Percentiles rank a stretch among this genome's conserved stretches.
phyloP scores from a whole-genome alignment of 1,139 yeast species.

The Pichia sp. region DNA sequence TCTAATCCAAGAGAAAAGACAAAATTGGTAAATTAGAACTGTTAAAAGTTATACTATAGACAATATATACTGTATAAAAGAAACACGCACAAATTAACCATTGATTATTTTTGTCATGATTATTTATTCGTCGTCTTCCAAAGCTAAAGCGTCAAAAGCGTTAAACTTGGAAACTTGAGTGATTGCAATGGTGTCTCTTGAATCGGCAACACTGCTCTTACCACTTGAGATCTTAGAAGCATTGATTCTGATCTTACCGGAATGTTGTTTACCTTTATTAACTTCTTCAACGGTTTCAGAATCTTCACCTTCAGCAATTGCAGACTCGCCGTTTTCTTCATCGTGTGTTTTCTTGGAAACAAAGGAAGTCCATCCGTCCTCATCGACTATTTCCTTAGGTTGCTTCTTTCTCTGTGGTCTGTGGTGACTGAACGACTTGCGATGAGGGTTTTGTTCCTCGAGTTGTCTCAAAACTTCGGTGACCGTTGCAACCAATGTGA shows the following conservation, averaged over 20 bases:
- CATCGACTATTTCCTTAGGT: constrained; percentile 54
- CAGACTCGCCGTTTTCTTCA: constrained; percentile 31
- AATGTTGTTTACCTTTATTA: constrained; percentile 34
- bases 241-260: constrained; percentile 57
- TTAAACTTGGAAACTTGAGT: constrained; percentile 61
- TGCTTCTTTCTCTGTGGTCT: constrained; percentile 43
- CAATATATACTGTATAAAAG: not conserved
- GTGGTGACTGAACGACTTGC: constrained; percentile 35
- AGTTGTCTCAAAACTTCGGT: constrained; percentile 31
- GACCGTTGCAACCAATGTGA: constrained; percentile 60
- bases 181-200: constrained; percentile 64
- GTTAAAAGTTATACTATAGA: not conserved
- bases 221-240: constrained; percentile 69
- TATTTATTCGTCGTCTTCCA: constrained; percentile 43
- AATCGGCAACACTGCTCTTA: constrained; percentile 56
- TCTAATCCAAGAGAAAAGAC: constrained; percentile 8
- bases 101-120: not conserved
- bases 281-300: constrained; percentile 27
- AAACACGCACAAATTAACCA: not conserved
- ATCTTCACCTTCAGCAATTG: constrained; percentile 29
- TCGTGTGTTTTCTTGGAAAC: constrained; percentile 18
- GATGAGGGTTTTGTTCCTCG: constrained; percentile 23
- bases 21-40: not conserved
- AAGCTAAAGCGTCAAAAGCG: constrained; percentile 73
- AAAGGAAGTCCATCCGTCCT: constrained; percentile 78